Base-by-base conservation (phyloP, 179 eudicot species). In the Camellia oleifera region DNA sequence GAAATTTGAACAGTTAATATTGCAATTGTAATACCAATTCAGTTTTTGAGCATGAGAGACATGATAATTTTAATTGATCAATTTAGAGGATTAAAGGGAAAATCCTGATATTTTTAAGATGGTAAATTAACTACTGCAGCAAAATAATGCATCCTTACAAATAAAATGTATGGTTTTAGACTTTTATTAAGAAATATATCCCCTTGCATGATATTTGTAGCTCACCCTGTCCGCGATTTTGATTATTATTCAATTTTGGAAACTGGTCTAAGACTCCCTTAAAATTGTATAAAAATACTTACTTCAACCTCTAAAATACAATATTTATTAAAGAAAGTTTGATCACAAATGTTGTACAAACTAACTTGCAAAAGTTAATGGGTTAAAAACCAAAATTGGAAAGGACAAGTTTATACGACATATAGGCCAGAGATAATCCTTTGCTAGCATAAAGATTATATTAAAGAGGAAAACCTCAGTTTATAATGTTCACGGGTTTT, bases 291-390 rank as follows among this genome's bases (percentile, higher is more conserved):
- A 20, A 18, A 61, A n/a, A 18, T n/a, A 42, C 9, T 26, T 26
- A 26, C 15, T 50, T 20, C 13, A 48, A 62, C 69, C 50, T 75
- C 32, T 61, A 18, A 20, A 60, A 17, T 15, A 60, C 53, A 20
- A 75, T 61, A 44, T 60, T 12, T 23, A 62, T 11, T 1, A 5
- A 18, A 44, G 54, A 44, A 76, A 61, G 62, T 60, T 44, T 46
- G 44, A 18, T 8, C 44, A 62, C 5, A 4, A 57, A 48, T 76
- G 44, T 61, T 7, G 42, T 50, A 20, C 57, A 48, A 69, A 69
- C 72, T 69, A 69, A 69, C 23, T 6, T 69, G 72, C 53, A 17
- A 69, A 26, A 69, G 26, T 50, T 20, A 69, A 69, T 42, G 26
- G 72, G 72, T 69, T 14, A 69, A 7, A 48, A 17, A 69, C 20